Base-by-base conservation (phyloP, 371 early-diverging fungal species). In the Coemansia sp. region DNA sequence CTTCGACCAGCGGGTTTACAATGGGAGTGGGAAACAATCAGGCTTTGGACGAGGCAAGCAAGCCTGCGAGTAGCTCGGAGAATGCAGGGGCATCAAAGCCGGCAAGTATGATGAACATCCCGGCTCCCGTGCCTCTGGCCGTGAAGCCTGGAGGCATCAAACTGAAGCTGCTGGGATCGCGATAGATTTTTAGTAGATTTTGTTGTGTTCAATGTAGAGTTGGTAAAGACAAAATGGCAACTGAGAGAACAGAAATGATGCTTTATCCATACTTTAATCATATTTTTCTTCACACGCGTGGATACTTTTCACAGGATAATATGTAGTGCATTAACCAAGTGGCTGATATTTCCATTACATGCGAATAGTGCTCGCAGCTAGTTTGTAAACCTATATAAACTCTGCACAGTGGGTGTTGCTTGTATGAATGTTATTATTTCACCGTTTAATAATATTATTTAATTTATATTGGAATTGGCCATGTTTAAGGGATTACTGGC, bases 1-100 rank as follows among this genome's bases (percentile, higher is more conserved):
- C 77, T 2, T 76, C 77, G 17, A 76, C 73, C 5, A 76, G 73
- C 41, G 77, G 77, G 1, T 62, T 68, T 28, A 39, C 62, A 15
- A 62, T 40, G 23, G 59, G 48, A 5, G 5, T 58, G 0, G 40
- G 39, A 4, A 36, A 21, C 52, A 57, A 17, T 12, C 66, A 32
- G 46, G 23, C 19, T 0, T 7, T 28, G 11, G 26, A 17, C 21
- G 57, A 36, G 41, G 28, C 46, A 46, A 36, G 6, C 39, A 48
- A 17, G 5, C 17, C 19, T 1, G 19, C 49, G 49, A 48, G 49
- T 21, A 19, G 17, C 8, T n/a, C 21, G 6, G 26, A 9, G 8
- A 51, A 21, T n/a, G 29, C 57, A 6, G 19, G 32, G 23, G 11
- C 61, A 9, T 17, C 48, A 5, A 29, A 32, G 36, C 63, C 55